phyloP scores from a whole-genome alignment of 1,139 yeast genomes.

The Debaryomyces nepalensis region DNA sequence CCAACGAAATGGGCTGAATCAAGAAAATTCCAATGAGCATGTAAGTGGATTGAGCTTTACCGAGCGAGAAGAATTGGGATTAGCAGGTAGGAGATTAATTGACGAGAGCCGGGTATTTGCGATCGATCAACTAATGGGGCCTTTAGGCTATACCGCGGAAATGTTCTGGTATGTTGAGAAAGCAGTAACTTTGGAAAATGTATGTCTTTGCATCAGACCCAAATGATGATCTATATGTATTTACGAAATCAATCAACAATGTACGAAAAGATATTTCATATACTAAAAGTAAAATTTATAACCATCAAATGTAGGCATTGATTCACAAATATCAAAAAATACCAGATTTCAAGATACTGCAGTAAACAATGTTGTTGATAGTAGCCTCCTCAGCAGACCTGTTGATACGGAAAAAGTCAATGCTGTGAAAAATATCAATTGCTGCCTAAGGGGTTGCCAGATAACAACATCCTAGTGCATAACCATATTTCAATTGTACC shows the following conservation, averaged over 20 bases:
- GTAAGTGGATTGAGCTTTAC: slow-evolving; percentile 43
- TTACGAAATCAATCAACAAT: slow-evolving; percentile 8
- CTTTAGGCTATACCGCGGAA: slow-evolving; percentile 42
- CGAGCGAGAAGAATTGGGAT: slow-evolving; percentile 63
- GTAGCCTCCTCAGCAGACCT: too few relatives aligned
- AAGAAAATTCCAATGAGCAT: slow-evolving; percentile 33
- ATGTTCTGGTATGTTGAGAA: slow-evolving; percentile 63
- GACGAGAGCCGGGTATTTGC: slow-evolving; percentile 60
- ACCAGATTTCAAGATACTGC: too few relatives aligned
- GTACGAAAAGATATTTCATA: slow-evolving; percentile 11
- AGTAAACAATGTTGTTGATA: too few relatives aligned
- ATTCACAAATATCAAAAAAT: too few relatives aligned
- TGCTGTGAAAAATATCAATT: too few relatives aligned
- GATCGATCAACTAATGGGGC: slow-evolving; percentile 35
- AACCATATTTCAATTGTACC: too few relatives aligned
- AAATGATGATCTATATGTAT: not conserved
- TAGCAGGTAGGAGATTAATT: slow-evolving; percentile 67
- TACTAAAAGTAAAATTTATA: slow-evolving; percentile 7
- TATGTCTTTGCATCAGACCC: slow-evolving; percentile 46
- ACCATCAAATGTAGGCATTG: too few relatives aligned
- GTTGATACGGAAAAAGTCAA: too few relatives aligned
- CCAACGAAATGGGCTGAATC: slow-evolving; percentile 39
- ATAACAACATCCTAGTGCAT: too few relatives aligned
- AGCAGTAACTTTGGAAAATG: slow-evolving; percentile 72
- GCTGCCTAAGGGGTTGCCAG: too few relatives aligned